Percentiles rank a stretch among this genome's conserved stretches.
These are phyloP conservation scores for Candida quercuum DNA, from an alignment of 805 yeast genomes.

Conservation along the genomic window DNA sequence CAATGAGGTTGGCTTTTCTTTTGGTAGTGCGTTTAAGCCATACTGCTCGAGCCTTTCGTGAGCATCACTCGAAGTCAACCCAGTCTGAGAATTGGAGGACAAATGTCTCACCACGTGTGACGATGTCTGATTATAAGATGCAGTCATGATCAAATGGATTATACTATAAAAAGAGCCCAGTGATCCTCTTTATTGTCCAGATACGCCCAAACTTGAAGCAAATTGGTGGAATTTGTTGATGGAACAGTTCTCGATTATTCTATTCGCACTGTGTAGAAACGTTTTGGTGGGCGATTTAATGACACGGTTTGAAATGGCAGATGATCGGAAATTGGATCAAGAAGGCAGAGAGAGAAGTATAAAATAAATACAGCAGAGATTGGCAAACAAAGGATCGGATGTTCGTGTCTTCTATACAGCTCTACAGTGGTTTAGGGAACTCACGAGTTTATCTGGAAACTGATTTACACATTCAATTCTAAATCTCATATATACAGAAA, in stretches of 20 bases:
- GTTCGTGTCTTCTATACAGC: no score
- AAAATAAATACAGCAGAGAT: no score
- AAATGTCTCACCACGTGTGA: slow-evolving; percentile 11
- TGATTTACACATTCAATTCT: no score
- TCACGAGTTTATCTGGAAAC: no score
- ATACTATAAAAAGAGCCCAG: background rate
- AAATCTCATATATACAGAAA: no score
- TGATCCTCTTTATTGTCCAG: no score
- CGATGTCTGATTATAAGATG: slow-evolving; percentile 7
- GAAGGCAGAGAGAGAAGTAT: background rate
- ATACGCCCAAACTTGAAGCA: no score
- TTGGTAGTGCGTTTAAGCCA: slow-evolving; percentile 28
- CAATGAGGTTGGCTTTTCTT: slow-evolving; percentile 30
- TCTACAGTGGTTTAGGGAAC: no score
- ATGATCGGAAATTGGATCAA: no score
- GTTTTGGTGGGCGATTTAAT: background rate
- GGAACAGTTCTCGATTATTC: background rate
- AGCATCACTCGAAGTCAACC: slow-evolving; percentile 14
- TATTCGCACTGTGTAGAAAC: background rate
- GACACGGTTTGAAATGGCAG: slow-evolving; percentile 1
- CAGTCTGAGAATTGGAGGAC: slow-evolving; percentile 8
- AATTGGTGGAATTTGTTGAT: background rate
- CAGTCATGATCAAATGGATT: slow-evolving; percentile 2
- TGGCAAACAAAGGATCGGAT: no score
- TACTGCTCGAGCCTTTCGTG: slow-evolving; percentile 11